These are phyloP conservation scores for Xylaria arbuscula DNA, from an alignment of 2,329 filamentous ascomycete genomes.

Conservation along the genomic window DNA sequence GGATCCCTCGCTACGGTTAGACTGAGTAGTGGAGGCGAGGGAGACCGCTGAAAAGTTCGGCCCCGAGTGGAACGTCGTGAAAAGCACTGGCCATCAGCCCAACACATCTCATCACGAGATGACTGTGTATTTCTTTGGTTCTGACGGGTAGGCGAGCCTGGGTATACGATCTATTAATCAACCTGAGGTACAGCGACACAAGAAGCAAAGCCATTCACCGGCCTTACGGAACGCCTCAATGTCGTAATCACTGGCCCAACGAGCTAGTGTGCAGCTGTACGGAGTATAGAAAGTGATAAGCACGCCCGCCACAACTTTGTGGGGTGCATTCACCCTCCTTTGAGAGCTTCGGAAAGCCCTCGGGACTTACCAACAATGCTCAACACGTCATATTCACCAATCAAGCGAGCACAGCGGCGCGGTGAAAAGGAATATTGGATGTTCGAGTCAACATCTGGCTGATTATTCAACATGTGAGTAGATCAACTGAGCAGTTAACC, in stretches of 20 bases:
- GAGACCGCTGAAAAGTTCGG: conserved; percentile 23
- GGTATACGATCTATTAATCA: conserved; percentile 27
- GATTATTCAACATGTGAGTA: conserved; percentile 30
- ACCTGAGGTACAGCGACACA: conserved; percentile 32
- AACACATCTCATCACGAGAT: conserved; percentile 15
- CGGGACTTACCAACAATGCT: conserved; percentile 23
- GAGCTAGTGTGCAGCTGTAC: conserved; percentile 2
- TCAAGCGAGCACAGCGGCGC: conserved; percentile 19
- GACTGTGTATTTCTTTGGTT: conserved; percentile 14
- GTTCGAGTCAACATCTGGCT: not conserved
- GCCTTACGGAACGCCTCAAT: conserved; percentile 28
- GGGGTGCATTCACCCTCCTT: conserved; percentile 43
- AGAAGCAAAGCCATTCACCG: conserved; percentile 30
- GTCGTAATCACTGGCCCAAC: conserved; percentile 28
- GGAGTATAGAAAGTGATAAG: conserved; percentile 34
- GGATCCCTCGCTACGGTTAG: conserved; percentile 11
- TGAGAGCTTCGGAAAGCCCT: conserved; percentile 20
- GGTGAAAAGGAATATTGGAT: conserved; percentile 8
- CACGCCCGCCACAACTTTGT: conserved; percentile 37
- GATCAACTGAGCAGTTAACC: conserved; percentile 33
- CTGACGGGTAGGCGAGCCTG: conserved; percentile 16
- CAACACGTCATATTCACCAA: conserved; percentile 24
- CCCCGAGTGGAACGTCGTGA: conserved; percentile 28
- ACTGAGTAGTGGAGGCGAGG: conserved; percentile 7
- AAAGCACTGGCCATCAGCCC: conserved; percentile 24